These are phyloP conservation scores for Xylariomycetidae sp. DNA, from an alignment of 2,329 filamentous ascomycete species.

Conservation along the genomic window DNA sequence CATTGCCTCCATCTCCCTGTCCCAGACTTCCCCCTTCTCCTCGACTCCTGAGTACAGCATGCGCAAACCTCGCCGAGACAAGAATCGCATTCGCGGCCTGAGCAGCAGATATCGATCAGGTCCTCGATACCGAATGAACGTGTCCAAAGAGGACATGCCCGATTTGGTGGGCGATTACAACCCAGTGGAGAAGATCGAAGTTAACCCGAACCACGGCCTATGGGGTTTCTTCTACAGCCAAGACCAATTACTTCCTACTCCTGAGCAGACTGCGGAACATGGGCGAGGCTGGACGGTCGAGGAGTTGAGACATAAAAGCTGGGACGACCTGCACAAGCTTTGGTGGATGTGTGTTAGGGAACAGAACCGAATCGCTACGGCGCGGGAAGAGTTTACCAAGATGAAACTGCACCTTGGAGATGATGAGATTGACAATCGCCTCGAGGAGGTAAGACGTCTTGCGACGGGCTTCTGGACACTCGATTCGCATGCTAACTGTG, in stretches of 20 bases:
- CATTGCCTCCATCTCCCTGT: conserved; percentile 3
- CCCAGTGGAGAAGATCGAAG: conserved; percentile 51
- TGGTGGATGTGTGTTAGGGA: conserved; percentile 96
- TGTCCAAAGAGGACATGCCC: conserved; percentile 68
- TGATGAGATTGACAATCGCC: conserved; percentile 59
- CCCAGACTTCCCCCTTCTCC: conserved; percentile 27
- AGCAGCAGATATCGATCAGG: conserved; percentile 77
- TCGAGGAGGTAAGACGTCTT: conserved; percentile 59
- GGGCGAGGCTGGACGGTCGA: conserved; percentile 80
- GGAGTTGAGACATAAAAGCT: conserved; percentile 84
- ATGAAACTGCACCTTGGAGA: conserved; percentile 70
- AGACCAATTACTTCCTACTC: conserved; percentile 64
- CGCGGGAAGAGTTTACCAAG: conserved; percentile 62
- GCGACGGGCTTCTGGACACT: too few relatives aligned
- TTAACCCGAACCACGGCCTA: conserved; percentile 75
- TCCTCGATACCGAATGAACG: conserved; percentile 66
- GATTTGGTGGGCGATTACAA: conserved; percentile 65
- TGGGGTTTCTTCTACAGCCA: conserved; percentile 85
- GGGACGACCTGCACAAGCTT: conserved; percentile 85
- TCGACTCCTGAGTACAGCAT: conserved; percentile 23
- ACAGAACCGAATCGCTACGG: conserved; percentile 82
- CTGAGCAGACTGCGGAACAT: conserved; percentile 65
- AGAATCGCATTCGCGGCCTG: conserved; percentile 75
- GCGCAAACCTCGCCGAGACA: conserved; percentile 53
- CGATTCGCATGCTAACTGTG: not conserved